Evolutionary conservation across 2,329 filamentous ascomycete species (phyloP), one percentile per base, ranked within the genome.

Genomic region (Scleromitrula shiraiana): DNA sequence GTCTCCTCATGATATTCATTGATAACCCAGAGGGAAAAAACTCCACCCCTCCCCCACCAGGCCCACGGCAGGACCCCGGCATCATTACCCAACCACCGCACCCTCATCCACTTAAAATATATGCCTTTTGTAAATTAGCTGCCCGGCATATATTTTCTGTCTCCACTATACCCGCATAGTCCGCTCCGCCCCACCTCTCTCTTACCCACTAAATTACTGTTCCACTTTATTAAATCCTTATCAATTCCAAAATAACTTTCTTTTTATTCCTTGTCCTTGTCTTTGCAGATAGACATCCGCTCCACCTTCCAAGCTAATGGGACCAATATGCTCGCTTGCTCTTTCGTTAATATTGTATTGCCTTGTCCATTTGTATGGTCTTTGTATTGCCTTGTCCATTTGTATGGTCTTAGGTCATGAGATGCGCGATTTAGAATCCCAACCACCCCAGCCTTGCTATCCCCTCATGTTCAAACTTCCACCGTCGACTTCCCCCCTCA

Each of bases 21-120:
- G 30, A 15, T 6, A 15, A 15, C 9, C n/a, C 20, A 41, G 30
- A 46, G 22, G 26, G 15, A 23, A 40, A 23, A 23, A 40, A 17
- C 20, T 40, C 12, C n/a, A 23, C 38, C 20, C 29, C 23, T 23
- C 26, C 36, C 35, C 43, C 35, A 30, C 24, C 35, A 27, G 43
- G 23, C 33, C 19, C n/a, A 30, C 43, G 43, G 43, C 43, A 33
- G 40, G 43, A 46, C 43, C 43, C 43, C 43, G 43, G 43, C 32
- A 33, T 27, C 35, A 46, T 46, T 46, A 40, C 43, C 35, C 43
- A 41, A 46, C 40, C 35, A 46, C 19, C 37, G 40, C 22, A 32
- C 19, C 5, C 36, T 3, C 17, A 36, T n/a, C n/a, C n/a, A n/a
- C n/a, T n/a, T n/a, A n/a, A n/a, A n/a, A n/a, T n/a, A n/a, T n/a